Conservation (phyloP, 1,139 yeast genomes). For the Blastobotrys elegans region DNA sequence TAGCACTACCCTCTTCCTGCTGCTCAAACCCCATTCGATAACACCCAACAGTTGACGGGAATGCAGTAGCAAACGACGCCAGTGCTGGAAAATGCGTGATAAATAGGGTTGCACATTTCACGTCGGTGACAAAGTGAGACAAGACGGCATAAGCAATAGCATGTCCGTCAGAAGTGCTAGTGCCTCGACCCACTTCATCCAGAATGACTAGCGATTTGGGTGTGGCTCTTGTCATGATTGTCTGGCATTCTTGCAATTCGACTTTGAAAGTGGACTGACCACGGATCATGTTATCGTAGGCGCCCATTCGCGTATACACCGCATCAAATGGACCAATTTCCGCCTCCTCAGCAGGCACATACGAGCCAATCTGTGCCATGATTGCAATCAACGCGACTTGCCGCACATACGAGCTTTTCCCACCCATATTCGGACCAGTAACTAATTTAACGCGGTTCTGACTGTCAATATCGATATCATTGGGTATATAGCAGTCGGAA, state of each 20-base stretch:
- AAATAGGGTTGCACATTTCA: conserved; percentile 59
- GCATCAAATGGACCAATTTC: conserved; percentile 55
- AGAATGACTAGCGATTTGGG: conserved; percentile 51
- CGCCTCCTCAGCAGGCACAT: conserved; percentile 62
- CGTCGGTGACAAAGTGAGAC: conserved; percentile 48
- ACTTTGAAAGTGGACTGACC: conserved; percentile 76
- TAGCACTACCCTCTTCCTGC: conserved; percentile 22
- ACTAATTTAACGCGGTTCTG: conserved; percentile 49
- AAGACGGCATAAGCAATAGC: conserved; percentile 79
- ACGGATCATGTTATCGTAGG: conserved; percentile 59
- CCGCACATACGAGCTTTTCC: conserved; percentile 84
- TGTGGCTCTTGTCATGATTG: conserved; percentile 48
- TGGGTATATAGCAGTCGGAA: conserved; percentile 55
- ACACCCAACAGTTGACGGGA: conserved; percentile 43
- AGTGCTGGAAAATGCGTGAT: conserved; percentile 87
- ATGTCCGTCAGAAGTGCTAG: conserved; percentile 86
- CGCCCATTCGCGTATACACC: conserved; percentile 56
- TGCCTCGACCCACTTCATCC: conserved; percentile 69
- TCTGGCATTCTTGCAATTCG: conserved; percentile 62
- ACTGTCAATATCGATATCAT: conserved; percentile 50
- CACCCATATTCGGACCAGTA: conserved; percentile 98
- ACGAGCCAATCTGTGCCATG: conserved; percentile 88
- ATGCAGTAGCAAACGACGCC: conserved; percentile 42
- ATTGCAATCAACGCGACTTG: conserved; percentile 83
- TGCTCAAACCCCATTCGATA: conserved; percentile 75